Percentiles rank a stretch among this genome's conserved stretches.
Conservation (phyloP, 257 asterid species). For the Solanum ahanhuiri region DNA sequence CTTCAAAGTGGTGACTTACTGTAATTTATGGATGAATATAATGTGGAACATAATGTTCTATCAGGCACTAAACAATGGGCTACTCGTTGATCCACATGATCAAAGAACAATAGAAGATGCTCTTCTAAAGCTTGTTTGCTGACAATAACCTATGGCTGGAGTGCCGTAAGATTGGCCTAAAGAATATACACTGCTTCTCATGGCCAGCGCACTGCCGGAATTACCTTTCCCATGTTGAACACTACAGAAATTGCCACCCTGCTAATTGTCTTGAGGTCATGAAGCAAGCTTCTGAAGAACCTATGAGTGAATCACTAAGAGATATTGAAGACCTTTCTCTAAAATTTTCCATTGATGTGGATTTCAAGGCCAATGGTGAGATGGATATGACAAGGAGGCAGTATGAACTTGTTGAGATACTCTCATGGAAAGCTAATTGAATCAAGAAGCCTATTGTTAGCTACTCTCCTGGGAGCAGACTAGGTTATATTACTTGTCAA, state of each 20-base stretch:
- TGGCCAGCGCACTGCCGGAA: conserved; percentile 60
- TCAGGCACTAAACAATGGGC: conserved; percentile 52
- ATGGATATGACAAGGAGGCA: conserved; percentile 26
- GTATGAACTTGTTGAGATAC: conserved; percentile 35
- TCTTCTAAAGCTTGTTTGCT: conserved; percentile 48
- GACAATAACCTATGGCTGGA: conserved; percentile 49
- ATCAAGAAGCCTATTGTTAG: conserved; percentile 13
- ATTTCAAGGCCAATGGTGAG: conserved; percentile 32
- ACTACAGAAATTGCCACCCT: conserved; percentile 35
- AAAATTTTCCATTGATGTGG: conserved; percentile 41
- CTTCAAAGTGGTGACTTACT: background rate
- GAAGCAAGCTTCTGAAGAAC: conserved; percentile 39
- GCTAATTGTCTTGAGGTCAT: conserved; percentile 29
- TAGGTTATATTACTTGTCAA: too few relatives aligned
- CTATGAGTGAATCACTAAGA: conserved; percentile 45
- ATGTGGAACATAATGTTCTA: background rate
- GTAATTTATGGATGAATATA: background rate
- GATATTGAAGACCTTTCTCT: conserved; percentile 47
- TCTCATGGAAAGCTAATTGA: conserved; percentile 24
- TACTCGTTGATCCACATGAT: conserved; percentile 54
- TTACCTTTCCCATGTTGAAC: conserved; percentile 43
- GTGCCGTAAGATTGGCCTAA: conserved; percentile 48
- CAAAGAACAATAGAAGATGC: conserved; percentile 44
- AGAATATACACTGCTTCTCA: conserved; percentile 46
- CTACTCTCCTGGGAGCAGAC: conserved; percentile 35